phyloP scores from a whole-genome alignment of 192 early-diverging fungal genomes.

The Haplosporangium gracile region DNA sequence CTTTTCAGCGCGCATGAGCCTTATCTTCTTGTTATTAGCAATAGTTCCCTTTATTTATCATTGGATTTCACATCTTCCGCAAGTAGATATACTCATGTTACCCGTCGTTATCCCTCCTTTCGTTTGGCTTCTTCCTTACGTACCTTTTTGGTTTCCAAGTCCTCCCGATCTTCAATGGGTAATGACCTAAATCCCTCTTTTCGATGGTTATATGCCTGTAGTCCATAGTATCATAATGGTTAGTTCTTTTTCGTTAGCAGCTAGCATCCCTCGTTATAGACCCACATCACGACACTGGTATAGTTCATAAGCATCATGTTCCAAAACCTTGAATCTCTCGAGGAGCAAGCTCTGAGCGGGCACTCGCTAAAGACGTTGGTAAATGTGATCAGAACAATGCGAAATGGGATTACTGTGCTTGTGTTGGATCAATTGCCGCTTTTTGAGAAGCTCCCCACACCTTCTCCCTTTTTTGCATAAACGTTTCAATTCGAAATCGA shows the following conservation, averaged over 20 bases:
- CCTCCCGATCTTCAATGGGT: background rate
- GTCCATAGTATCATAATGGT: background rate
- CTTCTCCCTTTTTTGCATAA: too few species aligned
- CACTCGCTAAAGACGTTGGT: too few species aligned
- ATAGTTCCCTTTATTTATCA: background rate
- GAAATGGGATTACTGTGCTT: too few species aligned
- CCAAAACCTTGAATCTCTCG: too few species aligned
- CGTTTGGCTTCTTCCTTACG: background rate
- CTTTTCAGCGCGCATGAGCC: background rate
- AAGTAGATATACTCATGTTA: background rate
- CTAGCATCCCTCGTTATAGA: background rate
- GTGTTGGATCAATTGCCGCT: too few species aligned
- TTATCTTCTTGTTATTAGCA: background rate
- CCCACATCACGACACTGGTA: background rate
- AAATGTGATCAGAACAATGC: too few species aligned
- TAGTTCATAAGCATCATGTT: too few species aligned
- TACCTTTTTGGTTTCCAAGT: background rate
- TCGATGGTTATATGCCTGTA: background rate
- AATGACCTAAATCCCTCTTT: background rate
- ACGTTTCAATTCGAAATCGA: too few species aligned
- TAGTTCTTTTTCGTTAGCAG: background rate
- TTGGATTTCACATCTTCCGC: background rate
- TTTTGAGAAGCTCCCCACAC: too few species aligned
- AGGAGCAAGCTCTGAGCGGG: too few species aligned
- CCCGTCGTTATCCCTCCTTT: background rate